Evolutionary conservation across 768 basidiomycete species (phyloP), one percentile per base, ranked within the genome.

Genomic region (Lentinula boryana): DNA sequence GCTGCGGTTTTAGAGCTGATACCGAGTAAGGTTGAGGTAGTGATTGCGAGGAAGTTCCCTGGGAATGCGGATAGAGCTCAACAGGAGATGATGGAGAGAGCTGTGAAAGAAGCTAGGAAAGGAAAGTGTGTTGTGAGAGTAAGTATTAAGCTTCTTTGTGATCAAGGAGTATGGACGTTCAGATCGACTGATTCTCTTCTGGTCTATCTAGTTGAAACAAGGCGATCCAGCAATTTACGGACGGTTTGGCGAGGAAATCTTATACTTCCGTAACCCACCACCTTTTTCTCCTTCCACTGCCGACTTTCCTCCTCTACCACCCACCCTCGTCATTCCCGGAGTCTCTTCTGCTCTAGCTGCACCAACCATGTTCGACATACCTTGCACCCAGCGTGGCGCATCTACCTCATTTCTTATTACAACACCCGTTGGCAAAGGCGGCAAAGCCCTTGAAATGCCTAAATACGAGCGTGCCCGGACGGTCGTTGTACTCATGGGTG

Each of bases 11-110:
- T 99, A 18, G 86, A 82, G 0, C 78, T 98, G 31, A 91, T 98
- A 56, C 96, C 95, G 0, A 71, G 78, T 5, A 73, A 76, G 31
- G 82, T 88, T 0, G 81, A 87, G 60, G 80, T 98, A 7, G 87
- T 87, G 52, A 97, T 98, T 66, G 97, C 97, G 16, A 88, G 89
- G 65, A 99, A 99, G 69, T 98, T 96, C 75, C 97, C 97, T 0
- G 97, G 97, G 0, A 98, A 98, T 69, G 93, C 94, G 2, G 96
- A 99, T 53, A 88, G 89, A 13, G 94, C 95, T 1, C 97, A 99
- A 71, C 83, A 80, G 40, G 97, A 98, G 74, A 86, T 98, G 81
- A 96, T 97, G 93, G 85, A 90, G 62, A 84, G 88, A 4, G 97
- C 94, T 2, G 75, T 98, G 8, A 89, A 89, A 35, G 94, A 87